Conservation (phyloP, 192 early-diverging fungal species). For the Coemansia sp. region DNA sequence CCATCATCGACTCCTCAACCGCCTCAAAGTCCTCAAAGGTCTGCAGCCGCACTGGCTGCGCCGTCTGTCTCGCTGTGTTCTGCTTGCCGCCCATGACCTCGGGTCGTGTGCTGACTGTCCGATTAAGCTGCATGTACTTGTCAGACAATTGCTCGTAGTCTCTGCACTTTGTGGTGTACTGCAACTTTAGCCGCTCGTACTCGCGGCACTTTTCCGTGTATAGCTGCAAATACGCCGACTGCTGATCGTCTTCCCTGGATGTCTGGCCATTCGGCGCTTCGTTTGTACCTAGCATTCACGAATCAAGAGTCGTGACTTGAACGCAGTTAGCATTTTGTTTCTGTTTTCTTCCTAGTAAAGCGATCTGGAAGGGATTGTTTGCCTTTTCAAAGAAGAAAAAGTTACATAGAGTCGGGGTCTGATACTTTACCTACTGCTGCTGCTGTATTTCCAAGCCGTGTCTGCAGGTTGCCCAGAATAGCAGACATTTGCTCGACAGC, state of each 20-base stretch:
- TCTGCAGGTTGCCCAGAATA: conserved; percentile 29
- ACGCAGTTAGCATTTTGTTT: not conserved
- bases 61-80: not conserved
- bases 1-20: conserved; percentile 25
- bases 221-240: conserved; percentile 12
- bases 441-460: conserved; percentile 11
- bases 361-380: not conserved
- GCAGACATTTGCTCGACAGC: conserved; percentile 35
- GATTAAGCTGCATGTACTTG: conserved; percentile 16
- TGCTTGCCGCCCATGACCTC: not conserved
- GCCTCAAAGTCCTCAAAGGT: conserved; percentile 46
- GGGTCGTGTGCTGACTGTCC: not conserved
- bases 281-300: not conserved
- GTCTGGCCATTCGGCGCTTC: no score
- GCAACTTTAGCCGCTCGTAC: conserved; percentile 24
- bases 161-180: conserved; percentile 32
- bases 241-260: not conserved
- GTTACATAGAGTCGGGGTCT: not conserved
- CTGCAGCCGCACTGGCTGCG: not conserved
- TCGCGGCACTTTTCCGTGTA: conserved; percentile 40
- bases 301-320: not conserved
- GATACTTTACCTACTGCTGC: conserved; percentile 4
- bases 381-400: not conserved
- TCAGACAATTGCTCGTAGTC: conserved; percentile 34
- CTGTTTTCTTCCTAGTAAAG: not conserved